These are phyloP conservation scores for Asterochloris erici DNA, from an alignment of 139 green algal species.

Conservation along the genomic window DNA sequence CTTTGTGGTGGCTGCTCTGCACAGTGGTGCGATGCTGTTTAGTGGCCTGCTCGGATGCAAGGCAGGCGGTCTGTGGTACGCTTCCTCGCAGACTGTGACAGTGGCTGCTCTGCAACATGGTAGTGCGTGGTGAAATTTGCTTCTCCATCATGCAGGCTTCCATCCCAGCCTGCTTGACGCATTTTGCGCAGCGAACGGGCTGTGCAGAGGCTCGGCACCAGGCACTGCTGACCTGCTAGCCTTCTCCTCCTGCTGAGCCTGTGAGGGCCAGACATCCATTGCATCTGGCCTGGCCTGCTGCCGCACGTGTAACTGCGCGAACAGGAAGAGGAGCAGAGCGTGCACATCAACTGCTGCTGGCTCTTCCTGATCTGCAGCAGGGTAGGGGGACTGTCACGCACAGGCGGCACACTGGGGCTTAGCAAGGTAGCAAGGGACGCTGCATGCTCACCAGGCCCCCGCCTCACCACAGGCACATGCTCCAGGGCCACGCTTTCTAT, in stretches of 20 bases:
- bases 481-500: constrained; percentile 13
- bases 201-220: too few relatives aligned
- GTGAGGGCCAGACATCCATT: constrained; percentile 69
- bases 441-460: background rate
- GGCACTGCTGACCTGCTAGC: background rate
- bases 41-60: too few relatives aligned
- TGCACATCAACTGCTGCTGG: constrained; percentile 40
- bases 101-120: too few relatives aligned
- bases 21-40: too few relatives aligned
- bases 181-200: too few relatives aligned
- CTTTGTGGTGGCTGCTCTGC: too few relatives aligned
- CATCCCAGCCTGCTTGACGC: too few relatives aligned
- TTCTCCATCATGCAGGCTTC: too few relatives aligned
- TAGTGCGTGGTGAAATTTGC: too few relatives aligned
- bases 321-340: constrained; percentile 67
- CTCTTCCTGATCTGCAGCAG: background rate
- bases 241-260: constrained; percentile 15
- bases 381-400: background rate
- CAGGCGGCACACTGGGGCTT: background rate
- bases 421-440: background rate
- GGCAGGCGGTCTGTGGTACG: too few relatives aligned
- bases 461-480: background rate
- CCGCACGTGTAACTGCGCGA: constrained; percentile 62
- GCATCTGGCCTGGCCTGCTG: constrained; percentile 59
- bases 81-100: too few relatives aligned